Evolutionary conservation across 2,329 filamentous ascomycete genomes (phyloP), one percentile per base, ranked within the genome.

Genomic region (Didymella sp.): DNA sequence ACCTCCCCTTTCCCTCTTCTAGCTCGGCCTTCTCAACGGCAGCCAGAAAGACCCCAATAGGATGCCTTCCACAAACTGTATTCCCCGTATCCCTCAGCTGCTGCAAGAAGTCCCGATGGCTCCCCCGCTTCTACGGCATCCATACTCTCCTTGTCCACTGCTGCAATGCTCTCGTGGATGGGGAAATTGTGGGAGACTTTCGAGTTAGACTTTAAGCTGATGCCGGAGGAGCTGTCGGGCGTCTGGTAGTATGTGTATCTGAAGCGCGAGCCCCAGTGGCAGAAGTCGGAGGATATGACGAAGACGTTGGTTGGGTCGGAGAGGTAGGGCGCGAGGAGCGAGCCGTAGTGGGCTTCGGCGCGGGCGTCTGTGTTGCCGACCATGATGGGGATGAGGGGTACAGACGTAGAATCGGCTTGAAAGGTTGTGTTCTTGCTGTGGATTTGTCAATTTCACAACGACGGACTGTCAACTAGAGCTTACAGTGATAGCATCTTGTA

Each of bases 271-370:
- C 95, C 95, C 95, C 95, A 99, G 76, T 99, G 95, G 63, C 94
- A 97, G 75, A 99, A 99, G 75, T 99, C 95, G 1, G 92, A 96
- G 74, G 90, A 95, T 61, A 98, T 84, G 59, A 99, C 84, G 73
- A 98, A 97, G 1, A 89, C 87, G 59, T 91, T 96, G 12, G 83
- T 79, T 0, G 88, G 85, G 65, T 96, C 89, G 30, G 82, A 81
- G 6, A 99, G 79, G 73, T 95, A 96, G 0, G 89, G 88, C 1
- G 90, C 85, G 7, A 99, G 80, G n/a, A 92, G 73, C 24, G 79
- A 69, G 2, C 92, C 95, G 54, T 89, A 86, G 1, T 76, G 79
- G 46, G 85, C 84, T 76, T 98, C 94, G 2, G 87, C 85, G 0
- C 78, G 58, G 0, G 83, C 78, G 49, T 83, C 84, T 33, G 91